Evolutionary conservation across 352 stramenopile genomes (phyloP).

Genomic region (Globisporangium alternatum): DNA sequence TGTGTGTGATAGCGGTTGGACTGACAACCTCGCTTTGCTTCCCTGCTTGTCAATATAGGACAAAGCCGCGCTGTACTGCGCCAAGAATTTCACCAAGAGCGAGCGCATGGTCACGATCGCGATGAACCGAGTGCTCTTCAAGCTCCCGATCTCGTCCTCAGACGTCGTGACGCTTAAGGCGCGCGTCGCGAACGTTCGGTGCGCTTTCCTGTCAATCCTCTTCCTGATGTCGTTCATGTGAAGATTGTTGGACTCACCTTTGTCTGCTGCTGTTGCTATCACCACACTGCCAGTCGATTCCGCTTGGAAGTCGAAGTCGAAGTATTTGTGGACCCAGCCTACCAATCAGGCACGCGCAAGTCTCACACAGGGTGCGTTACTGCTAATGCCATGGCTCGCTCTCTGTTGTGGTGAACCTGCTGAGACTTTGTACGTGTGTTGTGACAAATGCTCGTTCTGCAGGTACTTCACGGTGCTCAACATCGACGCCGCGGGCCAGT

Average conservation of each 20-base stretch:
- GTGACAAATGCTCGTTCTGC: not conserved
- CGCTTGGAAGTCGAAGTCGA: constrained; percentile 74
- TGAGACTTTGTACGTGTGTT: too few species aligned
- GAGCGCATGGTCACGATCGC: constrained; percentile 62
- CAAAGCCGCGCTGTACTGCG: constrained; percentile 63
- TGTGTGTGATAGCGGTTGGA: not conserved
- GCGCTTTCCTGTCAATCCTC: constrained; percentile 1
- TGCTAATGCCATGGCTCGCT: not conserved
- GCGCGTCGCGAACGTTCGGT: constrained; percentile 57
- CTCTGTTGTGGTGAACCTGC: too few species aligned
- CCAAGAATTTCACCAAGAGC: constrained; percentile 69
- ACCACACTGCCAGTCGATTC: constrained; percentile 31
- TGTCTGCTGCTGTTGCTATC: constrained; percentile 1
- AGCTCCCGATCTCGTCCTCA: constrained; percentile 60
- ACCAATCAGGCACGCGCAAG: constrained; percentile 38
- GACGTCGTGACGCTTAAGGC: constrained; percentile 70
- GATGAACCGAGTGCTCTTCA: constrained; percentile 73
- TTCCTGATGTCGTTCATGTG: not conserved
- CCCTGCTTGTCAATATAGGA: constrained; percentile 21
- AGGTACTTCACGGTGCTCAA: constrained; percentile 72
- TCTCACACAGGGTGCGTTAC: constrained; percentile 51
- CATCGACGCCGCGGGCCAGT: constrained; percentile 52
- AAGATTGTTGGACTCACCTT: not conserved
- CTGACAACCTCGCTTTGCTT: not conserved
- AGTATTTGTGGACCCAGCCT: constrained; percentile 59